Conservation (phyloP, 1,139 yeast genomes). For the Ashbya aceris region DNA sequence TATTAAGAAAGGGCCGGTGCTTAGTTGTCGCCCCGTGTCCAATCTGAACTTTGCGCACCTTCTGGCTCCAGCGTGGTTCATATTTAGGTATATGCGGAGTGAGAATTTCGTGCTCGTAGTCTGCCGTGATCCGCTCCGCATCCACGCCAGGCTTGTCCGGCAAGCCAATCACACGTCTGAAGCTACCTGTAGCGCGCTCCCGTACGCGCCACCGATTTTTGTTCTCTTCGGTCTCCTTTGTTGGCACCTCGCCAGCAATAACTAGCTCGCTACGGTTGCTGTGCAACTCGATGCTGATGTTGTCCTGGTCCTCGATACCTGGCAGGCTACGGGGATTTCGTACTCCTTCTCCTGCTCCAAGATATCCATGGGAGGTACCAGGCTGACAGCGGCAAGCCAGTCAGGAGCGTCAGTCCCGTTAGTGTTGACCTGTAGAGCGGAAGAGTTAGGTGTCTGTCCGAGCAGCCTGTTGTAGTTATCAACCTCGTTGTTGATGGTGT, state of each 20-base stretch:
- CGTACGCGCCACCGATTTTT: constrained; percentile 15
- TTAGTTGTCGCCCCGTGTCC: too few species aligned
- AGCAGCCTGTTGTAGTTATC: constrained; percentile 8
- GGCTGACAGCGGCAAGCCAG: too few species aligned
- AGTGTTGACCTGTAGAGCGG: too few species aligned
- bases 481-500: constrained; percentile 34
- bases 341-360: constrained; percentile 34
- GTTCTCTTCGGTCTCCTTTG: constrained; percentile 15
- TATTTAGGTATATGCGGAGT: constrained; percentile 33
- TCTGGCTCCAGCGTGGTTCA: constrained; percentile 21
- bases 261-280: constrained; percentile 29
- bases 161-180: constrained; percentile 34
- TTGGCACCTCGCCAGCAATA: constrained; percentile 9
- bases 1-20: too few species aligned
- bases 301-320: constrained; percentile 34
- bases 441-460: too few species aligned
- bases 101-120: constrained; percentile 34
- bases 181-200: constrained; percentile 34
- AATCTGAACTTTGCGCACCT: constrained; percentile 31
- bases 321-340: constrained; percentile 35
- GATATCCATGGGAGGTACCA: constrained; percentile 35
- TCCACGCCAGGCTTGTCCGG: constrained; percentile 33
- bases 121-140: constrained; percentile 34
- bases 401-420: too few species aligned
- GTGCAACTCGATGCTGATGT: constrained; percentile 34